phyloP scores from a whole-genome alignment of 2,329 filamentous ascomycete genomes.

The Coleophoma cylindrospora region DNA sequence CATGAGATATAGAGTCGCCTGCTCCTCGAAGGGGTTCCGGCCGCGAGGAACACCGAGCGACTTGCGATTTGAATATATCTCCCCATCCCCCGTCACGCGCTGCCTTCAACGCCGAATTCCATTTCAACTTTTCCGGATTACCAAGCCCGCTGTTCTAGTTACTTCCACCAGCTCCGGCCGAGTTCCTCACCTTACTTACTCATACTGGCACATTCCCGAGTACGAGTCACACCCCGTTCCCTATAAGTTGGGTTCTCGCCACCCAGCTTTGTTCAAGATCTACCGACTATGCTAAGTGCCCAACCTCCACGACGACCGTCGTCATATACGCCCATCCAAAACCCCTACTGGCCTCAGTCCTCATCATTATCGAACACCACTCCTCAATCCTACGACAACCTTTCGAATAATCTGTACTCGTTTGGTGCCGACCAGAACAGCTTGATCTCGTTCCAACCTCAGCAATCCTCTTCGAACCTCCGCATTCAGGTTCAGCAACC shows the following conservation, averaged over 20 bases:
- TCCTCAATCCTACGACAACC: neutral
- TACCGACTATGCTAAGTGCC: neutral
- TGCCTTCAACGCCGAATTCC: neutral
- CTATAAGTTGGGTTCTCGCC: neutral
- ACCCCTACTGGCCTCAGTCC: neutral
- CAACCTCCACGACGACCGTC: neutral
- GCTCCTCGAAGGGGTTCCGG: too few species aligned
- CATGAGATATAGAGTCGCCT: too few species aligned
- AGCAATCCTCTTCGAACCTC: constrained; percentile 1
- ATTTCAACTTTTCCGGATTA: neutral
- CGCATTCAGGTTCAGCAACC: constrained; percentile 8
- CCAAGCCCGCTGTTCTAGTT: neutral
- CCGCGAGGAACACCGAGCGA: too few species aligned
- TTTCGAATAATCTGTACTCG: constrained; percentile 10
- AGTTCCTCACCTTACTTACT: neutral
- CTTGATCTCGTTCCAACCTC: constrained; percentile 18
- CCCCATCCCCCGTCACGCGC: neutral
- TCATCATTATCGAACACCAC: neutral
- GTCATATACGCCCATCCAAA: neutral
- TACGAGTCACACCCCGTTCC: neutral
- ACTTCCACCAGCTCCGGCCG: neutral
- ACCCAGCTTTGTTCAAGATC: neutral
- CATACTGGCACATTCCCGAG: neutral
- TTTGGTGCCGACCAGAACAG: constrained; percentile 16
- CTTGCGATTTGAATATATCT: too few species aligned